A percentile compares a stretch with the other conserved stretches of the same genome.
Evolutionary conservation across 2,329 filamentous ascomycete genomes (phyloP).

Genomic region (Didymella arachidicola): DNA sequence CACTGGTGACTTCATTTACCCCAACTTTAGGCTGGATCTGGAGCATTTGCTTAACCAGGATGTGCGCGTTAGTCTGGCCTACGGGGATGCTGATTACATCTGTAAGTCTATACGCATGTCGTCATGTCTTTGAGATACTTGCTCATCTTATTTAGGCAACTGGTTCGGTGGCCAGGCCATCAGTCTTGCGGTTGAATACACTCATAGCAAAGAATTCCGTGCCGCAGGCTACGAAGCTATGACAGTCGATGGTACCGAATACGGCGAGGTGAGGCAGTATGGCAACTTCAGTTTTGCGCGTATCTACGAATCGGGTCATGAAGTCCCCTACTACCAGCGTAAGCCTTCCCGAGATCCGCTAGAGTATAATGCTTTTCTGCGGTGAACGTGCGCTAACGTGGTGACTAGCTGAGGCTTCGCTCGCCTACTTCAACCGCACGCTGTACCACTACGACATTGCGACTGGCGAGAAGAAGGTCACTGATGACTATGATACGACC

Average conservation of each 20-base stretch:
- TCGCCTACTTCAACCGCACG: slow-evolving; percentile 51
- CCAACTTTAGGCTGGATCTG: slow-evolving; percentile 59
- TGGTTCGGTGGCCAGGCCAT: slow-evolving; percentile 74
- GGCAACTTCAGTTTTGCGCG: slow-evolving; percentile 68
- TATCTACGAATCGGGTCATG: slow-evolving; percentile 62
- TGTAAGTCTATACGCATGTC: slow-evolving; percentile 35
- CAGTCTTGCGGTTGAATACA: slow-evolving; percentile 64
- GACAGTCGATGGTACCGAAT: slow-evolving; percentile 66
- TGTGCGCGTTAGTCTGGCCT: slow-evolving; percentile 49
- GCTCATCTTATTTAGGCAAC: slow-evolving; percentile 33
- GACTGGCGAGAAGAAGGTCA: slow-evolving; percentile 45
- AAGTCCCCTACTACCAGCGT: slow-evolving; percentile 57
- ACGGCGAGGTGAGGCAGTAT: slow-evolving; percentile 75
- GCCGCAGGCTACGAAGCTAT: slow-evolving; percentile 75
- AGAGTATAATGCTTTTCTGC: too few relatives aligned
- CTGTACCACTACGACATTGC: slow-evolving; percentile 49
- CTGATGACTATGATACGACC: slow-evolving; percentile 42
- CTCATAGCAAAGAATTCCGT: slow-evolving; percentile 61
- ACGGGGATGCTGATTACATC: slow-evolving; percentile 50
- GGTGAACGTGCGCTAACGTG: slow-evolving; percentile 1
- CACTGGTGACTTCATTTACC: slow-evolving; percentile 65
- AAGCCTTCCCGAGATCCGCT: slow-evolving; percentile 1
- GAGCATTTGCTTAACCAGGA: slow-evolving; percentile 53
- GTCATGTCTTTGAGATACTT: too few relatives aligned
- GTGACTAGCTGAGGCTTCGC: slow-evolving; percentile 34